Conservation (phyloP, 257 asterid species). For the Eustoma russellianum region DNA sequence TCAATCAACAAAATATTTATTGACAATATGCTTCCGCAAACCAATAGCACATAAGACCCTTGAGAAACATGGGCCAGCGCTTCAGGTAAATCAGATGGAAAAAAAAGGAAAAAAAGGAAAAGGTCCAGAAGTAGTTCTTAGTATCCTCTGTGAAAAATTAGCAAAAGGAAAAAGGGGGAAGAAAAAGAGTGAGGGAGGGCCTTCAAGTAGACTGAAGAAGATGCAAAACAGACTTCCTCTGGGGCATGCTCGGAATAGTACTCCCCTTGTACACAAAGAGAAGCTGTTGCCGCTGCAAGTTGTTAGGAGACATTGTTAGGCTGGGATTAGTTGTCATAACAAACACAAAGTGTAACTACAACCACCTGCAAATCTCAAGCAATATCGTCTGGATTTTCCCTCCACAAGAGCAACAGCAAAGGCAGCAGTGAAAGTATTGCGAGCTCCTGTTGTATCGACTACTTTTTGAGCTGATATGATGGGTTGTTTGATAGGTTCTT, state of each 20-base stretch:
- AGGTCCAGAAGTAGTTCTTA: no score
- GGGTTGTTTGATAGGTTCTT: conserved; percentile 62
- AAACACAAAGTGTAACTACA: conserved; percentile 1
- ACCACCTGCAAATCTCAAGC: conserved; percentile 81
- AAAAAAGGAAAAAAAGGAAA: no score
- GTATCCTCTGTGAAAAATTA: no score
- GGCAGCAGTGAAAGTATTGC: conserved; percentile 95
- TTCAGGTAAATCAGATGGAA: no score
- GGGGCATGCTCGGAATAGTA: conserved; percentile 99
- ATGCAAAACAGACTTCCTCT: conserved; percentile 51
- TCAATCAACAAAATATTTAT: no score
- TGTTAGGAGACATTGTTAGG: conserved; percentile 11
- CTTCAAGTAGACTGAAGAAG: conserved; percentile 56
- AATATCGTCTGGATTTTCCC: conserved; percentile 63
- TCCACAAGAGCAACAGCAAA: conserved; percentile 91
- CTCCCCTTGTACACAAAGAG: conserved; percentile 96
- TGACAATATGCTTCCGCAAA: no score
- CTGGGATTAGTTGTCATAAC: not conserved
- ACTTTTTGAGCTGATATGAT: conserved; percentile 71
- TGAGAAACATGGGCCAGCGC: no score
- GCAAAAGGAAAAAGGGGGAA: no score
- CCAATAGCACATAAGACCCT: no score
- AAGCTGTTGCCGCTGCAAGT: conserved; percentile 88
- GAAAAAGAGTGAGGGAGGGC: no score
- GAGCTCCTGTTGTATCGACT: conserved; percentile 93